Evolutionary conservation across 1,284 basidiomycete species (phyloP).

Genomic region (Xerocomus amazonicus): DNA sequence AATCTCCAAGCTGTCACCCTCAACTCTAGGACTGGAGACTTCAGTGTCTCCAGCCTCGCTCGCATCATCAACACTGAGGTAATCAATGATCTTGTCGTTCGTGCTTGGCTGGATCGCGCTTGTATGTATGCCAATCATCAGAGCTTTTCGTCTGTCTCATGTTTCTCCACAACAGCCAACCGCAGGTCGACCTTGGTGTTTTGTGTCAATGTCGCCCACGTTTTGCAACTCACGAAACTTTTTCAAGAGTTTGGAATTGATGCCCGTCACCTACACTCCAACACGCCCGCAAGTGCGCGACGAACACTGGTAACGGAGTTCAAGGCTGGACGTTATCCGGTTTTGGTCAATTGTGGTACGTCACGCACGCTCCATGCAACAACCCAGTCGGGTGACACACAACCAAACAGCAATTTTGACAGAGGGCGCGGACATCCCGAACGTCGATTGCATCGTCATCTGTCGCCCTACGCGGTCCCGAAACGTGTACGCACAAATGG

Average conservation of each 20-base stretch:
- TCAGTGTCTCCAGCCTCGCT: slow-evolving; percentile 71
- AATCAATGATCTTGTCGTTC: slow-evolving; percentile 74
- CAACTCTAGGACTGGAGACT: slow-evolving; percentile 72
- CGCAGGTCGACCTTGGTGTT: slow-evolving; percentile 90
- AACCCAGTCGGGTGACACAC: slow-evolving; percentile 1
- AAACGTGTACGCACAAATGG: slow-evolving; percentile 94
- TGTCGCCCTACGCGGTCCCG: slow-evolving; percentile 85
- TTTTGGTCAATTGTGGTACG: slow-evolving; percentile 89
- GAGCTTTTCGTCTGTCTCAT: background rate
- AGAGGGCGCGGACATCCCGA: slow-evolving; percentile 88
- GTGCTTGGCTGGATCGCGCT: slow-evolving; percentile 80
- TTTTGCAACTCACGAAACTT: slow-evolving; percentile 68
- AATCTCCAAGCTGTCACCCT: slow-evolving; percentile 66
- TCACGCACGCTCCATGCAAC: slow-evolving; percentile 4
- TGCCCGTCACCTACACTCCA: slow-evolving; percentile 77
- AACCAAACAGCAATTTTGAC: slow-evolving; percentile 72
- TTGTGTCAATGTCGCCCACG: slow-evolving; percentile 84
- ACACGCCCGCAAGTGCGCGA: slow-evolving; percentile 66
- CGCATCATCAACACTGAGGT: slow-evolving; percentile 75
- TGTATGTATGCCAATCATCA: slow-evolving; percentile 38
- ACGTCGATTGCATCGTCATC: slow-evolving; percentile 88
- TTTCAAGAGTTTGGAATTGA: slow-evolving; percentile 83
- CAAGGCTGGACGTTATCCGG: slow-evolving; percentile 71
- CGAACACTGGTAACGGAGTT: slow-evolving; percentile 69
- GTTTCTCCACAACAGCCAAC: slow-evolving; percentile 39